phyloP scores from a whole-genome alignment of 164 flowering plant species.

The Aristolochia californica region DNA sequence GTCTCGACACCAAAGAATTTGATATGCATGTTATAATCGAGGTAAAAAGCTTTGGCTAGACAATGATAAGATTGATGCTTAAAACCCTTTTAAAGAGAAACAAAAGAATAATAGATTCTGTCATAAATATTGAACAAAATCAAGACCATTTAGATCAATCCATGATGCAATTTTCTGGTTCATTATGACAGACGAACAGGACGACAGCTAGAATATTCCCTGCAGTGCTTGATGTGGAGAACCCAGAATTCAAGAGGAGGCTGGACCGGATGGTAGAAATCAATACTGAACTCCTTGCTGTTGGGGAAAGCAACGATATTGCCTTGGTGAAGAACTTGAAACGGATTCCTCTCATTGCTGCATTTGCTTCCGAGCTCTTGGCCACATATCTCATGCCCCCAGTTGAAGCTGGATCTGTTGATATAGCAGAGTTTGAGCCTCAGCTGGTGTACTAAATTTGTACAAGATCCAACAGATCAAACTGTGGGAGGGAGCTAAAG shows the following conservation, averaged over 20 bases:
- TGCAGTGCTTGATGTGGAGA: conserved; percentile 91
- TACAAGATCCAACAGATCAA: conserved; percentile 19
- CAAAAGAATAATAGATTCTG: no score
- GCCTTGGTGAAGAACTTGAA: conserved; percentile 77
- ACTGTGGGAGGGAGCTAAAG: background rate
- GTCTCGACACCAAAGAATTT: conserved; percentile 89
- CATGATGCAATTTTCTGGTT: background rate
- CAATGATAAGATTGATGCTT: background rate
- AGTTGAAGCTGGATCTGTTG: conserved; percentile 90
- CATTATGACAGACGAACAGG: conserved; percentile 67
- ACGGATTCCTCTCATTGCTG: conserved; percentile 77
- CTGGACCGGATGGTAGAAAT: conserved; percentile 90
- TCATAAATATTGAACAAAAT: no score
- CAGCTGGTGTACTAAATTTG: conserved; percentile 59
- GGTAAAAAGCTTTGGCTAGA: conserved; percentile 27
- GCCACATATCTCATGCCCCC: conserved; percentile 97
- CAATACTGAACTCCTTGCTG: conserved; percentile 52
- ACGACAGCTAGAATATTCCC: conserved; percentile 97
- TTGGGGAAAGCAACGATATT: conserved; percentile 55
- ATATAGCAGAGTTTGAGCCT: conserved; percentile 87
- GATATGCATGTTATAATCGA: conserved; percentile 99
- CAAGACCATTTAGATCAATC: background rate
- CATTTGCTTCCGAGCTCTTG: conserved; percentile 65
- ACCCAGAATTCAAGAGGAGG: conserved; percentile 95
- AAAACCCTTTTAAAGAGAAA: no score